phyloP scores from a whole-genome alignment of 208 protist genomes.

The Wallacemonas rigidus region DNA sequence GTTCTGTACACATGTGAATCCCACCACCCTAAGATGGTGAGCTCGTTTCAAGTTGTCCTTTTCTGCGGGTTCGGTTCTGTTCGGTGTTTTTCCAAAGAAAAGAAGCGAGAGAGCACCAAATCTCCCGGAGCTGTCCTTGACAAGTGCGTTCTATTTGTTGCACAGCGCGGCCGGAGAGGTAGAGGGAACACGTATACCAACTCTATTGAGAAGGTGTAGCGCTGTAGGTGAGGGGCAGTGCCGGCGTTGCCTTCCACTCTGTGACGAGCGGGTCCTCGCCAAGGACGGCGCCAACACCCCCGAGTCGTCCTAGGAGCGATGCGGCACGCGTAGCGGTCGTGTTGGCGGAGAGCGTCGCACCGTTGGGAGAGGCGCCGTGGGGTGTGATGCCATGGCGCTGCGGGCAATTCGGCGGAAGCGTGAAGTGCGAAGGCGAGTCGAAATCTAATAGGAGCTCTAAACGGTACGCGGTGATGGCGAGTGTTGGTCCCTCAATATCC shows the following conservation, averaged over 20 bases:
- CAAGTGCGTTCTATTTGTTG: no score
- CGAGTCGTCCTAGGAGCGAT: not conserved
- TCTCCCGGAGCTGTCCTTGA: no score
- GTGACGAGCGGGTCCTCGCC: constrained; percentile 47
- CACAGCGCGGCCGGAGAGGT: no score
- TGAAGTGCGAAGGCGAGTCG: constrained; percentile 61
- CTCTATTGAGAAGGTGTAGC: no score
- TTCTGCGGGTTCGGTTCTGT: no score
- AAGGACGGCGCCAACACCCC: constrained; percentile 20
- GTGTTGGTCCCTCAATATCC: constrained; percentile 69
- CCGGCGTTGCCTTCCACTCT: constrained; percentile 28
- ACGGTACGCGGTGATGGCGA: constrained; percentile 47
- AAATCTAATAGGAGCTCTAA: constrained; percentile 81
- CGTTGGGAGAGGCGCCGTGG: constrained; percentile 16
- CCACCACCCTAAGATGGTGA: no score
- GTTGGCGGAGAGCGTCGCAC: constrained; percentile 22
- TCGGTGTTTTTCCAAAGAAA: no score
- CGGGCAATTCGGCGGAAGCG: constrained; percentile 52
- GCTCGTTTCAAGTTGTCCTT: no score
- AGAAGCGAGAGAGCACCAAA: no score
- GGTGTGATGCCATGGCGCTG: constrained; percentile 39
- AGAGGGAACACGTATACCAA: no score
- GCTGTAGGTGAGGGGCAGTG: not conserved
- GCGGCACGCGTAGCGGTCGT: constrained; percentile 16
- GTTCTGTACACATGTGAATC: no score